These are phyloP conservation scores for Russula olivacea DNA, from an alignment of 768 basidiomycete species.

Conservation along the genomic window DNA sequence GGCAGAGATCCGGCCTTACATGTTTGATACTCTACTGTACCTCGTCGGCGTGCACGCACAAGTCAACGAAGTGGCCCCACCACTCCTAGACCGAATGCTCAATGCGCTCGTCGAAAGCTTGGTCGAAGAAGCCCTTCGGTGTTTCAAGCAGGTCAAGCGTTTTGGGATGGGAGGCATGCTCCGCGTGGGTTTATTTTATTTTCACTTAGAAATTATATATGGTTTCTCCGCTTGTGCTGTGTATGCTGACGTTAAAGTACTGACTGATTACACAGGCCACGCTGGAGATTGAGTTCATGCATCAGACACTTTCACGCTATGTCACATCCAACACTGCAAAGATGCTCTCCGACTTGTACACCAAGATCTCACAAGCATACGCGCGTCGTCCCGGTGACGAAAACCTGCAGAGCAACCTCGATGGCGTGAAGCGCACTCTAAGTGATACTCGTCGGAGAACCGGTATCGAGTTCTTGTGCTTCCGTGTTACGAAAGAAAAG, in stretches of 20 bases:
- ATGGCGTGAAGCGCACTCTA: slow-evolving; percentile 86
- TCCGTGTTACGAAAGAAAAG: slow-evolving; percentile 61
- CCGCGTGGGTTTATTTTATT: slow-evolving; percentile 49
- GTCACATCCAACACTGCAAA: slow-evolving; percentile 75
- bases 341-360: slow-evolving; percentile 87
- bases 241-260: neutral
- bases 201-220: neutral
- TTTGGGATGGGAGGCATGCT: slow-evolving; percentile 99
- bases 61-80: slow-evolving; percentile 72
- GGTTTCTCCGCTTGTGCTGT: neutral
- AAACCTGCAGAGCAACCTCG: slow-evolving; percentile 80
- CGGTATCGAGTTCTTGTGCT: slow-evolving; percentile 92
- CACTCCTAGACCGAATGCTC: slow-evolving; percentile 76
- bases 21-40: slow-evolving; percentile 82
- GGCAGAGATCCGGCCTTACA: slow-evolving; percentile 89
- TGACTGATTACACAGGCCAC: slow-evolving; percentile 62
- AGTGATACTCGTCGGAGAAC: slow-evolving; percentile 86
- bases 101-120: slow-evolving; percentile 76
- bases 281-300: slow-evolving; percentile 97
- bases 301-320: slow-evolving; percentile 89
- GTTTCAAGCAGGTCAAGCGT: slow-evolving; percentile 82
- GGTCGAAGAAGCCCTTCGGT: slow-evolving; percentile 74
- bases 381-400: slow-evolving; percentile 77
- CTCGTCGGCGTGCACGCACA: slow-evolving; percentile 92
- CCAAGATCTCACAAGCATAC: slow-evolving; percentile 91